These are phyloP conservation scores for Yamadazyma kanchanaburiensis DNA, from an alignment of 1,139 yeast genomes.

Conservation along the genomic window DNA sequence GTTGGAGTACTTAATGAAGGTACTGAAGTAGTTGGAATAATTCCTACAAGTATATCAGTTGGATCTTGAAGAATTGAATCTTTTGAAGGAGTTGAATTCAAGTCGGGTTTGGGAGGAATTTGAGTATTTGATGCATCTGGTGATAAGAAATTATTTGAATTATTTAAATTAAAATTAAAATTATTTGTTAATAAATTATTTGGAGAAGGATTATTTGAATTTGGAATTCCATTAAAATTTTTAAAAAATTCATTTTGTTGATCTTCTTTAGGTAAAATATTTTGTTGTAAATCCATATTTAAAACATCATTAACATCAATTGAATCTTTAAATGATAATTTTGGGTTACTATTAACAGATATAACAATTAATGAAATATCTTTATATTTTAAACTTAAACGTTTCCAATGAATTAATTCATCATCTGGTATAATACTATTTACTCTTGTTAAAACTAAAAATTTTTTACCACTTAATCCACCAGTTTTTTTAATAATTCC, in stretches of 20 bases:
- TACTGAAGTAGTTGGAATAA: constrained; percentile 57
- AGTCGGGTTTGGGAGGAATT: too few species aligned
- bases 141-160: constrained; percentile 21
- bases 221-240: constrained; percentile 14
- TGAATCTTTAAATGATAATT: constrained; percentile 39
- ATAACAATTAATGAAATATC: constrained; percentile 67
- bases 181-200: constrained; percentile 29
- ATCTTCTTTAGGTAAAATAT: constrained; percentile 4
- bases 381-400: constrained; percentile 57
- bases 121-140: constrained; percentile 17
- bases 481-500: constrained; percentile 29
- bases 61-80: constrained; percentile 47
- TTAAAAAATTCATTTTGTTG: constrained; percentile 13
- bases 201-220: constrained; percentile 24
- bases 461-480: constrained; percentile 51
- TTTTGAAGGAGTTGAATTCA: constrained; percentile 17
- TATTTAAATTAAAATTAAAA: constrained; percentile 10
- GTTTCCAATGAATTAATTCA: constrained; percentile 73
- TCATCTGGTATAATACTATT: constrained; percentile 77
- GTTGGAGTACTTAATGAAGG: constrained; percentile 70
- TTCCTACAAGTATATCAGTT: constrained; percentile 58
- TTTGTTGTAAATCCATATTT: constrained; percentile 1
- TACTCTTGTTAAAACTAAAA: constrained; percentile 63
- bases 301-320: background rate
- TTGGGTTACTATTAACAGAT: constrained; percentile 67